Percentiles rank a stretch among this genome's conserved stretches.
Conservation (phyloP, 441 rosid genomes). For the Syzygium syzygioides region DNA sequence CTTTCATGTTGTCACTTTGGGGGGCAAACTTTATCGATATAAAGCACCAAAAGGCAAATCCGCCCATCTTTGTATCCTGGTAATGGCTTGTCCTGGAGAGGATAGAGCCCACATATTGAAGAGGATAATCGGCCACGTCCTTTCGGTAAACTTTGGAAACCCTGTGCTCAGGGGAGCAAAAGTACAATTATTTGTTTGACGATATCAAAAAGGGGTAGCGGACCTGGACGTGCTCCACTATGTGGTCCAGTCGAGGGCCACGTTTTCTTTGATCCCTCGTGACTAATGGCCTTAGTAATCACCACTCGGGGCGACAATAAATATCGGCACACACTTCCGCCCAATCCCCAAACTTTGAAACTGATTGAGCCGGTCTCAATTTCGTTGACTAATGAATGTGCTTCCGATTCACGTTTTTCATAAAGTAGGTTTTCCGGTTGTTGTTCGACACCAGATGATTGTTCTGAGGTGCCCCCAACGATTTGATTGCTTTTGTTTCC, state of each 20-base stretch:
- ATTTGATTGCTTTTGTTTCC: not conserved
- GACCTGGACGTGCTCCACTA: not conserved
- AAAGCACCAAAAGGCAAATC: not conserved
- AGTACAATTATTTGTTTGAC: not conserved
- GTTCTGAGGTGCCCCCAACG: not conserved
- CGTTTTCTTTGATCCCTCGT: not conserved
- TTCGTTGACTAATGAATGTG: not conserved
- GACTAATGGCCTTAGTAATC: not conserved
- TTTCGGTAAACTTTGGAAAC: not conserved
- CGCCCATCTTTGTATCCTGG: not conserved
- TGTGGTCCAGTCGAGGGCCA: not conserved
- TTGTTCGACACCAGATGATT: not conserved
- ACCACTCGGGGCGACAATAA: not conserved
- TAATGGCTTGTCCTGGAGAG: not conserved
- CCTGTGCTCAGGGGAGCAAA: not conserved
- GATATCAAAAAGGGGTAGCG: not conserved
- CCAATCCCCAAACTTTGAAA: not conserved
- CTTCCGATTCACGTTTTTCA: not conserved
- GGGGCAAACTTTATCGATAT: not conserved
- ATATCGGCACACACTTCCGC: not conserved
- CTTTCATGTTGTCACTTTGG: not conserved
- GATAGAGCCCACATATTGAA: not conserved
- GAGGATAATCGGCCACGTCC: not conserved
- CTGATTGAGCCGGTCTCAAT: not conserved
- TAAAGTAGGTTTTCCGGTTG: not conserved